Conservation (phyloP, 331 rosid genomes). For the Quercus lobata region DNA sequence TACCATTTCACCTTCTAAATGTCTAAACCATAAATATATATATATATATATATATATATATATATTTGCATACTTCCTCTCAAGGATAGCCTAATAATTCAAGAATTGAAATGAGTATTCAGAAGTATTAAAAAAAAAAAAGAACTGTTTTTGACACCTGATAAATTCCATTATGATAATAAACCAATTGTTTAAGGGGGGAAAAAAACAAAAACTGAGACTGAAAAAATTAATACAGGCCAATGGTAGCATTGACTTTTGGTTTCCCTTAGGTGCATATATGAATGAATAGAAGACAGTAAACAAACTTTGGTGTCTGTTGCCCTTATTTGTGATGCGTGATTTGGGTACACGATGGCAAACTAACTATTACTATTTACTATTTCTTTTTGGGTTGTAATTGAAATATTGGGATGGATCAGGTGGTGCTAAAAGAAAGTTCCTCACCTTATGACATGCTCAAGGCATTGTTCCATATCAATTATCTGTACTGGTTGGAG, state of each 20-base stretch:
- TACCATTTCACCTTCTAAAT: too few relatives aligned
- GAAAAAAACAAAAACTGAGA: too few relatives aligned
- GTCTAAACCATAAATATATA: too few relatives aligned
- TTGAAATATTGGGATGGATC: constrained; percentile 29
- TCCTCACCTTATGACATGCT: constrained; percentile 80
- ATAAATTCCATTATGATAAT: too few relatives aligned
- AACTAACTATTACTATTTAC: neutral
- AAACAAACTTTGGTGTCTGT: neutral
- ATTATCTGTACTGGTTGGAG: constrained; percentile 84
- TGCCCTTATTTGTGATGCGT: neutral
- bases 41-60: too few relatives aligned
- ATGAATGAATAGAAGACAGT: neutral
- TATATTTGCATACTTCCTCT: too few relatives aligned
- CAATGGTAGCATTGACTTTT: neutral
- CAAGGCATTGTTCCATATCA: constrained; percentile 85
- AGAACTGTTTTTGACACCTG: too few relatives aligned
- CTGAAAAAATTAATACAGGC: too few relatives aligned
- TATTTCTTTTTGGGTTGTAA: constrained; percentile 15
- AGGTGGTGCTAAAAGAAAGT: constrained; percentile 86
- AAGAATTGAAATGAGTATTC: neutral
- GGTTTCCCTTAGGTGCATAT: neutral
- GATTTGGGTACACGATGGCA: neutral
- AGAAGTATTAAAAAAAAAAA: too few relatives aligned
- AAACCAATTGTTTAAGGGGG: too few relatives aligned
- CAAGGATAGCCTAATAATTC: neutral